These are phyloP conservation scores for Aspergillus tanneri DNA, from an alignment of 2,329 filamentous ascomycete genomes.

Conservation along the genomic window DNA sequence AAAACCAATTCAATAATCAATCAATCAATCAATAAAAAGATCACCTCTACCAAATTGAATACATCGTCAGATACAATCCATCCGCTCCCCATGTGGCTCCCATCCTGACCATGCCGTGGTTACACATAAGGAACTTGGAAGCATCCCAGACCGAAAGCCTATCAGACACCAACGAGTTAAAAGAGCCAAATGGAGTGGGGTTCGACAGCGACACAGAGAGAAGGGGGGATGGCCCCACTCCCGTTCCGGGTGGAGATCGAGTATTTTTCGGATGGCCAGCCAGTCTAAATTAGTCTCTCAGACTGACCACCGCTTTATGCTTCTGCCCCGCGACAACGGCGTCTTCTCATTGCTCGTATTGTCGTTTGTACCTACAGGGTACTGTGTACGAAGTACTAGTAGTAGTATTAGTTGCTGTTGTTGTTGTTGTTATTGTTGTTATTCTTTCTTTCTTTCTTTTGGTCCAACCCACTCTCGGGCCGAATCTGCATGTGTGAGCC, in stretches of 20 bases:
- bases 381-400: too few species aligned
- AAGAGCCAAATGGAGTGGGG: background rate
- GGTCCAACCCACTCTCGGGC: constrained; percentile 18
- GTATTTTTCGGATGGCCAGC: background rate
- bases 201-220: background rate
- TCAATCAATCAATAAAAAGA: too few species aligned
- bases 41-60: too few species aligned
- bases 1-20: too few species aligned
- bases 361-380: too few species aligned
- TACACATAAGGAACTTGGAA: too few species aligned
- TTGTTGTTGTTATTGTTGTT: background rate
- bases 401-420: background rate
- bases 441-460: background rate
- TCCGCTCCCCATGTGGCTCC: background rate
- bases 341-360: background rate
- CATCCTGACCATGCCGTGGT: too few species aligned
- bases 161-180: background rate
- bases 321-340: too few species aligned
- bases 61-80: background rate
- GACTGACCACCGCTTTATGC: too few species aligned
- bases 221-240: background rate
- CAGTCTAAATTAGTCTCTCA: background rate
- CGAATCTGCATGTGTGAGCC: constrained; percentile 17
- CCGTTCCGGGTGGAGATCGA: constrained; percentile 1
- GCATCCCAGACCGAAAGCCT: background rate